These are phyloP conservation scores for Boletus sensibilis DNA, from an alignment of 768 basidiomycete species.

Conservation along the genomic window DNA sequence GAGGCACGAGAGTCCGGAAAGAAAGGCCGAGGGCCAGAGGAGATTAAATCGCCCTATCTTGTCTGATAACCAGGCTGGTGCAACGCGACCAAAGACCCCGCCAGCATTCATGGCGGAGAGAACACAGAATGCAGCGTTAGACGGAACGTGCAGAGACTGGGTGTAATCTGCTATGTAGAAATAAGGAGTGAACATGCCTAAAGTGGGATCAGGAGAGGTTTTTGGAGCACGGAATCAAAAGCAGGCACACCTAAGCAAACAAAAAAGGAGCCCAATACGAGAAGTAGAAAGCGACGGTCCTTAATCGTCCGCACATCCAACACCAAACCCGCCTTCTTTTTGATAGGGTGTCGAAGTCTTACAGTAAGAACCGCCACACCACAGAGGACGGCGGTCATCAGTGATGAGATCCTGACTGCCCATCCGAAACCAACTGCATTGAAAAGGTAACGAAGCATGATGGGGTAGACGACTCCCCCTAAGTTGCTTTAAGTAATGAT, in stretches of 20 bases:
- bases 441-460: constrained; percentile 61
- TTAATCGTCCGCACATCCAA: constrained; percentile 34
- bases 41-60: constrained; percentile 65
- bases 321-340: constrained; percentile 20
- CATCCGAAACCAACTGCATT: constrained; percentile 56
- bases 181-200: constrained; percentile 71
- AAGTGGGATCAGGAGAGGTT: constrained; percentile 5
- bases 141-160: constrained; percentile 37
- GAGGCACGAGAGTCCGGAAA: constrained; percentile 60
- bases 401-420: constrained; percentile 57
- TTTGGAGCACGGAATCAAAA: not conserved
- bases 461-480: constrained; percentile 72
- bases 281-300: constrained; percentile 52
- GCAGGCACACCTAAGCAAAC: constrained; percentile 55
- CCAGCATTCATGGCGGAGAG: constrained; percentile 71
- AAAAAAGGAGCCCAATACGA: constrained; percentile 53
- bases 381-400: constrained; percentile 51
- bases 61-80: constrained; percentile 65
- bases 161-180: constrained; percentile 69
- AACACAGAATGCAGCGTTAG: constrained; percentile 48
- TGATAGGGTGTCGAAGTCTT: constrained; percentile 27
- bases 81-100: constrained; percentile 61
- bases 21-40: constrained; percentile 59
- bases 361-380: constrained; percentile 48
- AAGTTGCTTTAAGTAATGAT: constrained; percentile 20